Percentiles rank a stretch among this genome's conserved stretches.
Conservation (phyloP, 768 basidiomycete species). For the Russula griseocarnosa region DNA sequence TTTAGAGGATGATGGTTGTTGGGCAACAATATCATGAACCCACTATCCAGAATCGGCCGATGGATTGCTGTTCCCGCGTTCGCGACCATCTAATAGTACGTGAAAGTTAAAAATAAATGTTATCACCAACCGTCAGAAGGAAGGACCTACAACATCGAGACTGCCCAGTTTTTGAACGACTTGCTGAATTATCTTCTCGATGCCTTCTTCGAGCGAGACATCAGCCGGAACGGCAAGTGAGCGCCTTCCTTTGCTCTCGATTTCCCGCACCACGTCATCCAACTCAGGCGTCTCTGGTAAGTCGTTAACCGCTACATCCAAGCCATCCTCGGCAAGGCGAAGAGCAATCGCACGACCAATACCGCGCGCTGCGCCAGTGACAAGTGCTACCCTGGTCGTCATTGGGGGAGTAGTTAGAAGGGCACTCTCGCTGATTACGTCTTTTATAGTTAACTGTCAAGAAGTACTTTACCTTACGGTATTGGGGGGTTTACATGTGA, state of each 20-base stretch:
- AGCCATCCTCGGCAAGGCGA: constrained; percentile 29
- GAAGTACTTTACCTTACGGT: background rate
- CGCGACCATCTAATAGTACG: constrained; percentile 26
- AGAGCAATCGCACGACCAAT: constrained; percentile 30
- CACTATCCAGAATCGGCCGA: constrained; percentile 2
- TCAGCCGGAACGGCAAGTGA: constrained; percentile 18
- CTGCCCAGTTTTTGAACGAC: constrained; percentile 22
- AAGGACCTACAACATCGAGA: constrained; percentile 21
- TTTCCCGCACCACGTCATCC: constrained; percentile 9
- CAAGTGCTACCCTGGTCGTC: constrained; percentile 26
- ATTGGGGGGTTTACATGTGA: background rate
- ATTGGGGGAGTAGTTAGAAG: background rate
- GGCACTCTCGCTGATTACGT: no score
- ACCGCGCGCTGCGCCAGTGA: constrained; percentile 30
- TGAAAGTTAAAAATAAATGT: background rate
- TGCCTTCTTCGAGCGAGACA: constrained; percentile 17
- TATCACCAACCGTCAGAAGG: background rate
- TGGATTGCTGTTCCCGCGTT: constrained; percentile 16
- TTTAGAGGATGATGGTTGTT: background rate
- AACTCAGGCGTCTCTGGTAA: constrained; percentile 3
- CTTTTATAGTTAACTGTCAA: no score
- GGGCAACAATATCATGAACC: background rate
- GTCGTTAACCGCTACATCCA: constrained; percentile 28
- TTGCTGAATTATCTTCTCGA: constrained; percentile 9
- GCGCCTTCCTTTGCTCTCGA: constrained; percentile 17